Evolutionary conservation across 345 rosid species (phyloP), one percentile per base, ranked within the genome.

Genomic region (Nephelium lappaceum): DNA sequence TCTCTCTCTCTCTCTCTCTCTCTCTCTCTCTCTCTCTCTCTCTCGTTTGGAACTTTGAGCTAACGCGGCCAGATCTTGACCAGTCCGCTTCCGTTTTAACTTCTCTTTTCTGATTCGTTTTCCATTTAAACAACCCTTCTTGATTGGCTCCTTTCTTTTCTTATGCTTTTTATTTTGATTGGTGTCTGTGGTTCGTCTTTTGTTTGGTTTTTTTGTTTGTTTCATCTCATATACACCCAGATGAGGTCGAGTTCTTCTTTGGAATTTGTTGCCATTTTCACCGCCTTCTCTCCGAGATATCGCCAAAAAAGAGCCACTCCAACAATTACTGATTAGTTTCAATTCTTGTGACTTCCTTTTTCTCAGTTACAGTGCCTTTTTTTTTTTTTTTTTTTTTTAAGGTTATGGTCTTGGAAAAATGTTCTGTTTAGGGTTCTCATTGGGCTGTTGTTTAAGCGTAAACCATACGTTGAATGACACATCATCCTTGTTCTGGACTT

Each of bases 391-490:
- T 68, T 3, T 25, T 24, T 0, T 61, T 68, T 21, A n/a, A 3
- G 81, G 27, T 78, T 69, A 21, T 24, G 42, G 42, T 27, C 36
- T 43, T 11, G 75, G 19, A 65, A 61, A 45, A 39, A 6, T 27
- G 12, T 71, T 71, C 64, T 65, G 67, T 68, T 12, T 73, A 79
- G 79, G 71, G 41, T 64, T 69, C 67, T 43, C 36, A 31, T 31
- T 31, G 23, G 49, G 72, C 42, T 24, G 5, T 41, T 14, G 15
- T 67, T 16, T 14, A 62, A 16, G 36, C 36, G 12, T 38, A 6
- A 58, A 47, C 80, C 85, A 77, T 27, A 25, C 31, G 55, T 41
- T 18, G 4, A 31, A 31, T 41, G 71, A 77, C 83, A 76, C 79
- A 58, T 77, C 41, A 24, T 62, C 31, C 7, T 6, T 41, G 38